phyloP scores from a whole-genome alignment of 805 yeast species.

The Danielozyma ontarioensis region DNA sequence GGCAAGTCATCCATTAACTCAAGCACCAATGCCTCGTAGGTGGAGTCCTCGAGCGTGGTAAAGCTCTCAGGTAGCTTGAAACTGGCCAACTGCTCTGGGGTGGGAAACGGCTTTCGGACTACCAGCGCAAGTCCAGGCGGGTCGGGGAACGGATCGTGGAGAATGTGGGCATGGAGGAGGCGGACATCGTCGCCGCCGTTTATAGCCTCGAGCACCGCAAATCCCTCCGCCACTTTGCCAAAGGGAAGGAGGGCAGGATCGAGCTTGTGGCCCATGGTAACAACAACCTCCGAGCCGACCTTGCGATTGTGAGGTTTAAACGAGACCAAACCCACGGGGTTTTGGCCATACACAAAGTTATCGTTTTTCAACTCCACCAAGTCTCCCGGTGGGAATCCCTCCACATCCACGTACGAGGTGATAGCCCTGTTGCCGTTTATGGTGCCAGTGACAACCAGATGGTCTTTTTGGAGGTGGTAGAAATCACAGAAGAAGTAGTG shows the following conservation, averaged over 20 bases:
- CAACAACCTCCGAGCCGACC: too few relatives aligned
- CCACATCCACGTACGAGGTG: too few relatives aligned
- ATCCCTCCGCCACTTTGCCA: slow-evolving; percentile 52
- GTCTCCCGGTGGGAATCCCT: too few relatives aligned
- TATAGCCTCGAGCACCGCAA: slow-evolving; percentile 39
- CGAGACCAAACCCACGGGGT: background rate
- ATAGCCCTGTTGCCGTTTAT: too few relatives aligned
- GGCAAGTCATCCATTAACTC: slow-evolving; percentile 64
- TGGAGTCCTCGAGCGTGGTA: slow-evolving; percentile 20
- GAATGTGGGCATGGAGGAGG: slow-evolving; percentile 44
- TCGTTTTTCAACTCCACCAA: background rate
- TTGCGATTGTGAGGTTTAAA: too few relatives aligned
- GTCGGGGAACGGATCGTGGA: slow-evolving; percentile 52
- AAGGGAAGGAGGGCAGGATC: too few relatives aligned
- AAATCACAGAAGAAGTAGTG: slow-evolving; percentile 88
- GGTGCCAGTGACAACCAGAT: too few relatives aligned
- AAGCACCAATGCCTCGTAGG: slow-evolving; percentile 53
- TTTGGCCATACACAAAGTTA: background rate
- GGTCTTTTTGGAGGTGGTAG: slow-evolving; percentile 94
- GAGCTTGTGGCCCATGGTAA: too few relatives aligned
- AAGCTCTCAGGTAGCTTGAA: slow-evolving; percentile 7
- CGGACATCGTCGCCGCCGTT: slow-evolving; percentile 35
- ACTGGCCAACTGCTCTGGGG: slow-evolving; percentile 7
- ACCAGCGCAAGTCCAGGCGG: slow-evolving; percentile 5
- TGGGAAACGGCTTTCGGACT: slow-evolving; percentile 12